A percentile compares a stretch with the other conserved stretches of the same genome.
These are phyloP conservation scores for Bocquillonia castaneifolia DNA, from an alignment of 441 rosid genomes.

Conservation along the genomic window DNA sequence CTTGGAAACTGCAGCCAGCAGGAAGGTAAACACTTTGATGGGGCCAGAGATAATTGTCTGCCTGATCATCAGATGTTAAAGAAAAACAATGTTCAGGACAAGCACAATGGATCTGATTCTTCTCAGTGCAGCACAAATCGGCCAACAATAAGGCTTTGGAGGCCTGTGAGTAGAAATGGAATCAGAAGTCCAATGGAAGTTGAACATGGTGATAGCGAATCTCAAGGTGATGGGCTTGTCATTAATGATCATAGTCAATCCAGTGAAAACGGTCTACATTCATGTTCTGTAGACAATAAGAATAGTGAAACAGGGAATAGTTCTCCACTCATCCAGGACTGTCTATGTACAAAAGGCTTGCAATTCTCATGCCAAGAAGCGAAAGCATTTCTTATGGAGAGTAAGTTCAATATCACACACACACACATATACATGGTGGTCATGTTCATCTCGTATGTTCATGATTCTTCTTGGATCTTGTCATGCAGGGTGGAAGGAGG, in stretches of 20 bases:
- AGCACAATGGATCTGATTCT: conserved; percentile 31
- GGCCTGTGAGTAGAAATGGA: conserved; percentile 68
- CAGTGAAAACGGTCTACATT: conserved; percentile 31
- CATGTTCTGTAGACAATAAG: conserved; percentile 10
- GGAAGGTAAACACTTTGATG: conserved; percentile 35
- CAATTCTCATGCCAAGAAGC: conserved; percentile 55
- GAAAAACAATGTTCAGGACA: conserved; percentile 36
- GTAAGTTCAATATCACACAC: conserved; percentile 42
- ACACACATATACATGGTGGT: background rate
- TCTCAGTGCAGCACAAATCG: conserved; percentile 32
- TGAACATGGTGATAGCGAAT: conserved; percentile 35
- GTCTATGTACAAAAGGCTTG: conserved; percentile 24
- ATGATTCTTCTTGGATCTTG: background rate
- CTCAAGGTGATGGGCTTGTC: conserved; percentile 25
- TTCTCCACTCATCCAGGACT: conserved; percentile 16
- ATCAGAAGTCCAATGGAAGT: conserved; percentile 29
- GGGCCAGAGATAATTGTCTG: conserved; percentile 26
- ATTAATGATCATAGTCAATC: conserved; percentile 25
- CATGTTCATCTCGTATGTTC: background rate
- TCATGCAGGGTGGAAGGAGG: conserved; percentile 85
- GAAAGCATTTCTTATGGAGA: conserved; percentile 66
- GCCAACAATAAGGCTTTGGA: conserved; percentile 53
- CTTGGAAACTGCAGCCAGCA: conserved; percentile 41
- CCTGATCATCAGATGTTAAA: conserved; percentile 40
- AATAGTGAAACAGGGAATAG: conserved; percentile 15